Percentiles rank a stretch among this genome's conserved stretches.
These are phyloP conservation scores for Trifolium pratense DNA, from an alignment of 306 rosid genomes.

Conservation along the genomic window DNA sequence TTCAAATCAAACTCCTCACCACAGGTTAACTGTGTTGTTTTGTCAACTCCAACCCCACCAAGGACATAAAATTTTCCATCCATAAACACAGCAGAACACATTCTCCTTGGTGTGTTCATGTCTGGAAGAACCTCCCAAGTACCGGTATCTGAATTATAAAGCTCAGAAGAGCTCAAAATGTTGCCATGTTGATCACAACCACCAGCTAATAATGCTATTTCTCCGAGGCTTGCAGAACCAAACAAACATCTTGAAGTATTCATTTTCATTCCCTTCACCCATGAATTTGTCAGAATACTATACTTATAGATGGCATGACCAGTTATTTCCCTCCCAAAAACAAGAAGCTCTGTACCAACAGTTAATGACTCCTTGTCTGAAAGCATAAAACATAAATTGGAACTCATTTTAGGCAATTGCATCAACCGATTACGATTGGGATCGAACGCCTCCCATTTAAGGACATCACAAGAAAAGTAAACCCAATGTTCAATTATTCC, in stretches of 20 bases:
- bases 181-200: constrained; percentile 64
- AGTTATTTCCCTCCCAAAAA: background rate
- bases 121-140: too few relatives aligned
- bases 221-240: constrained; percentile 73
- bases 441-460: constrained; percentile 77
- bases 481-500: constrained; percentile 75
- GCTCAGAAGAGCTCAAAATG: constrained; percentile 66
- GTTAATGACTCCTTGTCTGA: background rate
- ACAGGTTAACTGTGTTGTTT: too few relatives aligned
- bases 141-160: background rate
- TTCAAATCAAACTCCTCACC: too few relatives aligned
- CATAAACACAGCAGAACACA: too few relatives aligned
- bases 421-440: constrained; percentile 64
- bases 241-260: constrained; percentile 70
- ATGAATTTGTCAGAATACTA: constrained; percentile 1
- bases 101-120: too few relatives aligned
- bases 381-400: background rate
- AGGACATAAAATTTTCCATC: too few relatives aligned
- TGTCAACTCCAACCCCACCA: too few relatives aligned
- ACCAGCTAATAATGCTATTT: constrained; percentile 74
- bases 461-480: constrained; percentile 69
- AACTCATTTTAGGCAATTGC: constrained; percentile 60
- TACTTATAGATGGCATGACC: background rate
- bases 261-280: constrained; percentile 57
- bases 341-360: background rate